These are phyloP conservation scores for Trypanosoma platydactyli DNA, from an alignment of 208 protist genomes.

Conservation along the genomic window DNA sequence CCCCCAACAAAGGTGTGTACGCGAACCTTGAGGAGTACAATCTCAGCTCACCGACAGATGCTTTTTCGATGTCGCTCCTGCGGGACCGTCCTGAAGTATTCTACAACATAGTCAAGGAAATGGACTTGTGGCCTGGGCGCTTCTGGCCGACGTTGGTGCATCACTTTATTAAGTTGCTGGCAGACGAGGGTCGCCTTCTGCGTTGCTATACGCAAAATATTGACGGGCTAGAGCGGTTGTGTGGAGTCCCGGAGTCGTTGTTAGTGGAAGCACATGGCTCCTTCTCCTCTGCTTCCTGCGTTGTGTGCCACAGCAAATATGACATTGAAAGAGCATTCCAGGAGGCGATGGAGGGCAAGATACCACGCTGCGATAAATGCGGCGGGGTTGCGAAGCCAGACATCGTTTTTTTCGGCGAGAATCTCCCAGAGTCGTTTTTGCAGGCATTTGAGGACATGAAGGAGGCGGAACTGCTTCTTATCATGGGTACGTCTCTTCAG, in stretches of 20 bases:
- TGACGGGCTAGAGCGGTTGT: conserved; percentile 90
- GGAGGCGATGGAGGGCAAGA: conserved; percentile 39
- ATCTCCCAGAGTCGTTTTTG: conserved; percentile 89
- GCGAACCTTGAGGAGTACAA: conserved; percentile 87
- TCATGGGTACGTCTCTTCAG: conserved; percentile 95
- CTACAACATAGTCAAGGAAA: conserved; percentile 84
- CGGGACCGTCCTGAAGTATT: conserved; percentile 87
- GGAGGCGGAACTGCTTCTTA: conserved; percentile 87
- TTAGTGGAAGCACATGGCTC: conserved; percentile 97
- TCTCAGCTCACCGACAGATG: conserved; percentile 83
- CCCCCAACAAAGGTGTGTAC: conserved; percentile 92
- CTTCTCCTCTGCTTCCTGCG: conserved; percentile 85
- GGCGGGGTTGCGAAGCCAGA: conserved; percentile 93
- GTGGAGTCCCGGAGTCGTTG: conserved; percentile 71
- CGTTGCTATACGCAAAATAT: conserved; percentile 98
- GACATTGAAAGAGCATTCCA: conserved; percentile 36
- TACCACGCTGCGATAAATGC: conserved; percentile 68
- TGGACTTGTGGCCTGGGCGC: conserved; percentile 82
- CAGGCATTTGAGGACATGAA: conserved; percentile 66
- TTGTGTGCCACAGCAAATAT: conserved; percentile 67
- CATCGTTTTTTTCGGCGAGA: conserved; percentile 97
- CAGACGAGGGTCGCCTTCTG: conserved; percentile 89
- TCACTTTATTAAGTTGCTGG: conserved; percentile 92
- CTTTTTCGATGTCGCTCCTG: conserved; percentile 93
- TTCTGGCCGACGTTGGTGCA: conserved; percentile 90